A percentile compares a stretch with the other conserved stretches of the same genome.
Evolutionary conservation across 2,329 filamentous ascomycete genomes (phyloP).

Genomic region (Tolypocladium tundrense): DNA sequence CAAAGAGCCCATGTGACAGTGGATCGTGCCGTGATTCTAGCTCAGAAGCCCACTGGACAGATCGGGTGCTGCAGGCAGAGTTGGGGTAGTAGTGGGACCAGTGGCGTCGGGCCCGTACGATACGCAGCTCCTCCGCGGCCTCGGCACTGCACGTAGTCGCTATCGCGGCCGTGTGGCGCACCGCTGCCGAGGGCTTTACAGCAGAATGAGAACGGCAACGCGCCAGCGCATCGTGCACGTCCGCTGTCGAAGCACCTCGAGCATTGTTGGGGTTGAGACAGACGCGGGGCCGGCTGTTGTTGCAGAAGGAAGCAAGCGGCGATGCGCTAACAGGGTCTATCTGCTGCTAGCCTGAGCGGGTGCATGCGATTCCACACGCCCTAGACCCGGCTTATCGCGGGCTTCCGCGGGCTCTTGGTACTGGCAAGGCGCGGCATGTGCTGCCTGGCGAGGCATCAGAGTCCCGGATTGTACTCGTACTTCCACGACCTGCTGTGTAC

Average conservation of each 20-base stretch:
- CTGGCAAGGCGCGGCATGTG: no score
- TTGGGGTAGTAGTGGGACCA: not conserved
- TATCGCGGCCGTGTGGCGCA: not conserved
- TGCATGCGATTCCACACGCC: constrained; percentile 3
- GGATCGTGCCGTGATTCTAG: not conserved
- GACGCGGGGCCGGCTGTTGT: not conserved
- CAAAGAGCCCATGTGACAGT: not conserved
- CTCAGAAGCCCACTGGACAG: not conserved
- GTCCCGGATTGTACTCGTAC: no score
- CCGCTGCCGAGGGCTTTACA: not conserved
- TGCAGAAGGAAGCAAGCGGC: not conserved
- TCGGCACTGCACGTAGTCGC: not conserved
- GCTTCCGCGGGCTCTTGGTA: not conserved
- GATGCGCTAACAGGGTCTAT: constrained; percentile 1
- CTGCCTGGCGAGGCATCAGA: no score
- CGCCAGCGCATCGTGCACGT: not conserved
- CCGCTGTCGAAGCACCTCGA: no score
- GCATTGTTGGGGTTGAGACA: not conserved
- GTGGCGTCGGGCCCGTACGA: not conserved
- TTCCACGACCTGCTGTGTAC: no score
- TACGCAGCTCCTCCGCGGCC: not conserved
- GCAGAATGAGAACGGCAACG: not conserved
- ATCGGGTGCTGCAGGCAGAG: not conserved
- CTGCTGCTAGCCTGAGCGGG: constrained; percentile 2
- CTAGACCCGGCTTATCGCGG: not conserved